Conservation (phyloP, 2,329 filamentous ascomycete genomes). For the Pleurostoma richardsiae region DNA sequence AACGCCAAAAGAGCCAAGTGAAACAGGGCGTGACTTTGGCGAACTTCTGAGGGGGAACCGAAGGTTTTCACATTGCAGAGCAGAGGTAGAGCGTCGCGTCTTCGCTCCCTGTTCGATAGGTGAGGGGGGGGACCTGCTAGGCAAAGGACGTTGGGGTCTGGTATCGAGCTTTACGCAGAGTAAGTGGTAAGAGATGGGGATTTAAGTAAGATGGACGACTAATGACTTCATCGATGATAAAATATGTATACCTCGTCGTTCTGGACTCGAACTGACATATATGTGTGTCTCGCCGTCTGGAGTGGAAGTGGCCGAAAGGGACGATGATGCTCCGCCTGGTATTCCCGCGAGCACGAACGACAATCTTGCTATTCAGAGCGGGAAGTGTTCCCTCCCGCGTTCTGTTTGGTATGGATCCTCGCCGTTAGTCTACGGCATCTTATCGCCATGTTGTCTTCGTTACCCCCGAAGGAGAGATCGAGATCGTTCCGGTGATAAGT, state of each 20-base stretch:
- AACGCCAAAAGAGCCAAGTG: slow-evolving; percentile 39
- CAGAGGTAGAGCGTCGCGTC: slow-evolving; percentile 47
- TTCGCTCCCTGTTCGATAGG: slow-evolving; percentile 50
- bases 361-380: slow-evolving; percentile 53
- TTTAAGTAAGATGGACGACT: slow-evolving; percentile 49
- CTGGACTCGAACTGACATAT: slow-evolving; percentile 34
- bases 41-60: not conserved
- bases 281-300: slow-evolving; percentile 23
- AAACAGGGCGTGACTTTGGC: slow-evolving; percentile 31
- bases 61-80: slow-evolving; percentile 43
- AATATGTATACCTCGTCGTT: slow-evolving; percentile 36
- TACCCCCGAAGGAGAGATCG: slow-evolving; percentile 50
- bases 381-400: slow-evolving; percentile 50
- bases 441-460: slow-evolving; percentile 41
- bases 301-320: slow-evolving; percentile 35
- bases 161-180: slow-evolving; percentile 51
- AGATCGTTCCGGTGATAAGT: slow-evolving; percentile 43
- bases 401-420: slow-evolving; percentile 52
- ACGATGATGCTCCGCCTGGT: slow-evolving; percentile 46
- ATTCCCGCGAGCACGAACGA: slow-evolving; percentile 42
- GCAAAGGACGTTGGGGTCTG: slow-evolving; percentile 56
- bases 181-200: slow-evolving; percentile 40
- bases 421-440: slow-evolving; percentile 12
- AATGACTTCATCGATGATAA: slow-evolving; percentile 47
- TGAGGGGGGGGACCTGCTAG: slow-evolving; percentile 53